A percentile compares a stretch with the other conserved stretches of the same genome.
Conservation (phyloP, 2,329 filamentous ascomycete species). For the Fusarium sp. region DNA sequence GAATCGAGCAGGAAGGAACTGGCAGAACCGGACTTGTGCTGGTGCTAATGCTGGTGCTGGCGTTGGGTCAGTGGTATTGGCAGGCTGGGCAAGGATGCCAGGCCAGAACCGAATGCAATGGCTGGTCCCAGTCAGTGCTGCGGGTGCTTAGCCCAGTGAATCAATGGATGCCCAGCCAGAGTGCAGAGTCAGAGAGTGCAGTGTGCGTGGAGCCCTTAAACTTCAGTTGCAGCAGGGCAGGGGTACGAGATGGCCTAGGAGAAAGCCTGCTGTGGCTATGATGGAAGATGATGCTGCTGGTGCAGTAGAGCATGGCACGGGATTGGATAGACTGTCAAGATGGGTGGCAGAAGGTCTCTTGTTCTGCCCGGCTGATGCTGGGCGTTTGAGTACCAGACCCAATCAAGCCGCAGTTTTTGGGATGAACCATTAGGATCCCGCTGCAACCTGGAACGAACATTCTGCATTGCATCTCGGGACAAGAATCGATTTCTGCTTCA, state of each 20-base stretch:
- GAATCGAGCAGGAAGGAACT: conserved; percentile 26
- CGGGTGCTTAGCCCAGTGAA: not conserved
- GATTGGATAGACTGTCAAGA: conserved; percentile 31
- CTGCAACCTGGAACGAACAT: conserved; percentile 21
- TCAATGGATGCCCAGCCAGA: conserved; percentile 9
- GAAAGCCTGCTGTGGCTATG: conserved; percentile 39
- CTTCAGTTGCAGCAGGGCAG: conserved; percentile 20
- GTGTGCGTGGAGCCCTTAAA: conserved; percentile 34
- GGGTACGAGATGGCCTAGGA: conserved; percentile 3
- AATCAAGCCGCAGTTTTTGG: conserved; percentile 20
- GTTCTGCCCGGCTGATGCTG: conserved; percentile 41
- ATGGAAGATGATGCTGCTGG: conserved; percentile 39
- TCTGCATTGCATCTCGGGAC: not conserved
- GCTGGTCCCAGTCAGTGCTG: conserved; percentile 12
- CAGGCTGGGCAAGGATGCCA: not conserved
- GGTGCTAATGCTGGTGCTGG: not conserved
- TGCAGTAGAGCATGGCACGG: conserved; percentile 28
- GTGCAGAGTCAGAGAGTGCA: conserved; percentile 1
- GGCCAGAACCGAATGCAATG: conserved; percentile 8
- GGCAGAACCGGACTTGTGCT: conserved; percentile 13
- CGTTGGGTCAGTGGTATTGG: not conserved
- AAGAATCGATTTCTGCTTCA: conserved; percentile 4
- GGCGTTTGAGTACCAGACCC: conserved; percentile 17
- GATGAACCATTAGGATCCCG: conserved; percentile 6
- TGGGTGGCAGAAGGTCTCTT: conserved; percentile 39